phyloP scores from a whole-genome alignment of 257 asterid species.

The Oldenlandia corymbosa region DNA sequence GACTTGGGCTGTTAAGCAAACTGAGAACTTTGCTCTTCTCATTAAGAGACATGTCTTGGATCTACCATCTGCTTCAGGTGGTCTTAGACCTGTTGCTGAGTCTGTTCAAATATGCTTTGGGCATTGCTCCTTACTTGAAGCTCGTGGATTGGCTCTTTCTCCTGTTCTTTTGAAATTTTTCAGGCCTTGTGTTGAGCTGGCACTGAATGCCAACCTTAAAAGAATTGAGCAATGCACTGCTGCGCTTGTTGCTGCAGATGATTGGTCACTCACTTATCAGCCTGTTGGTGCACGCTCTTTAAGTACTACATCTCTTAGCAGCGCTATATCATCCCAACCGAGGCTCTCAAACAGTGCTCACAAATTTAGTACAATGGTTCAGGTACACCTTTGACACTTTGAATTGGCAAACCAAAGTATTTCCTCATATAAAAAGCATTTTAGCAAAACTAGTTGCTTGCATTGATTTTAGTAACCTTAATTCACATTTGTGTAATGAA shows the following conservation, averaged over 20 bases:
- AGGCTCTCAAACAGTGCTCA: conserved; percentile 81
- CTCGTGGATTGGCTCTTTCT: conserved; percentile 79
- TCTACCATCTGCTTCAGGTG: conserved; percentile 81
- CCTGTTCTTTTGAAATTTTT: conserved; percentile 64
- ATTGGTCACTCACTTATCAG: conserved; percentile 62
- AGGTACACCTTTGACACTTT: conserved; percentile 35
- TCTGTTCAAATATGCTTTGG: conserved; percentile 73
- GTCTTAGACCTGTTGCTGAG: conserved; percentile 74
- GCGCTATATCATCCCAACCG: conserved; percentile 44
- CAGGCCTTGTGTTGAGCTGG: conserved; percentile 73
- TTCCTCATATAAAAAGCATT: background rate
- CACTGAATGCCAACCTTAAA: conserved; percentile 55
- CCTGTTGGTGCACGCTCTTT: conserved; percentile 58
- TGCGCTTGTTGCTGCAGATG: conserved; percentile 84
- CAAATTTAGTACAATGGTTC: conserved; percentile 77
- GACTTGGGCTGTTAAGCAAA: conserved; percentile 71
- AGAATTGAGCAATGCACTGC: conserved; percentile 69
- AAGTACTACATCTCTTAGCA: conserved; percentile 34
- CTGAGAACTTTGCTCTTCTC: conserved; percentile 51
- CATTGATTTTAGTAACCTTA: too few species aligned
- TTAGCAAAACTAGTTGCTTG: background rate
- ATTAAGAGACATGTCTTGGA: conserved; percentile 63
- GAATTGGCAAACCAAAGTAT: background rate
- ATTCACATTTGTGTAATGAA: too few species aligned
- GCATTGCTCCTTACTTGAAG: conserved; percentile 69